Percentiles rank a stretch among this genome's conserved stretches.
Conservation (phyloP, 306 rosid species). For the Luffa aegyptiaca region DNA sequence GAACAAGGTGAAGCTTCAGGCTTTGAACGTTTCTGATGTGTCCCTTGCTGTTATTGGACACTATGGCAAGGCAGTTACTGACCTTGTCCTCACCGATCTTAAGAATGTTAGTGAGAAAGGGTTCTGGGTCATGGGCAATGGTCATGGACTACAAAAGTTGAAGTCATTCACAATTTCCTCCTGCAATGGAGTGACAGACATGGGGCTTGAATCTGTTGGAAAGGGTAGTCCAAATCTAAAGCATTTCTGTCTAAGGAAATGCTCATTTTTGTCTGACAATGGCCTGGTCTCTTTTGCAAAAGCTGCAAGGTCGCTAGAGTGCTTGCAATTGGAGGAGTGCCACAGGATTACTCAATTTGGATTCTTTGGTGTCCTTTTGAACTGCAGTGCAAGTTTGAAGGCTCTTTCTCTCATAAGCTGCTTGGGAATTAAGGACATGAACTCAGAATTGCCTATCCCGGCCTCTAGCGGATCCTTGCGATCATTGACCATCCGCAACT, state of each 20-base stretch:
- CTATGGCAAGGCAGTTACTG: conserved; percentile 59
- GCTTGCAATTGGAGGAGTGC: conserved; percentile 83
- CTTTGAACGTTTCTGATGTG: conserved; percentile 60
- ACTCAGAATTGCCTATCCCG: conserved; percentile 25
- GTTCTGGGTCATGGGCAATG: conserved; percentile 86
- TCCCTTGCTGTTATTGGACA: conserved; percentile 90
- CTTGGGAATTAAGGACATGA: conserved; percentile 64
- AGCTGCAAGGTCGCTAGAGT: conserved; percentile 62
- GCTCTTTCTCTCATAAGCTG: conserved; percentile 53
- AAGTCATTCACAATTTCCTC: conserved; percentile 48
- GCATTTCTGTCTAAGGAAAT: conserved; percentile 40
- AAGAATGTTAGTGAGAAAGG: conserved; percentile 68
- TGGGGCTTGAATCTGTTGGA: conserved; percentile 62
- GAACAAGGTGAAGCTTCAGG: conserved; percentile 64
- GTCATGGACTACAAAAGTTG: conserved; percentile 77
- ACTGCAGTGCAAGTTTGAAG: conserved; percentile 62
- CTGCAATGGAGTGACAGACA: conserved; percentile 71
- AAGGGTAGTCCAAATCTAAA: conserved; percentile 85
- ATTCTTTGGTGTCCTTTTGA: conserved; percentile 52
- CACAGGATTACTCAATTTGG: conserved; percentile 83
- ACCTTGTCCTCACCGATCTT: conserved; percentile 55
- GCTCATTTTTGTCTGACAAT: conserved; percentile 59
- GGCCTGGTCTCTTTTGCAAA: conserved; percentile 68
- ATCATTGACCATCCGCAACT: conserved; percentile 51
- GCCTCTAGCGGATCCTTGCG: conserved; percentile 39